Percentiles rank a stretch among this genome's conserved stretches.
Conservation (phyloP, 345 rosid species). For the Isatis tinctoria region DNA sequence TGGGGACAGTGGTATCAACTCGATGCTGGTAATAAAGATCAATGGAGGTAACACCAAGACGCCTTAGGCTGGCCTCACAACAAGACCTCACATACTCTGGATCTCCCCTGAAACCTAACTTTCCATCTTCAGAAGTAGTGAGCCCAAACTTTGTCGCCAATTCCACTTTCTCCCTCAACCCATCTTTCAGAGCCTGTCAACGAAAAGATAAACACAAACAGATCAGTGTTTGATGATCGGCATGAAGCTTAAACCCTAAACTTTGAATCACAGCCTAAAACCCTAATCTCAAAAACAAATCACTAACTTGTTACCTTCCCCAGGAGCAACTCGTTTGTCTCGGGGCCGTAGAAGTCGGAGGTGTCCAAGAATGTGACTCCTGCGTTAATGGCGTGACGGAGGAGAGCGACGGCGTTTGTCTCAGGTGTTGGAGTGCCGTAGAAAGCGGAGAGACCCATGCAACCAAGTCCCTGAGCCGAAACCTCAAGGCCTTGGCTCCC, state of each 20-base stretch:
- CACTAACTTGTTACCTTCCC: constrained; percentile 8
- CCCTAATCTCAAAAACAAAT: neutral
- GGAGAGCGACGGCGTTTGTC: constrained; percentile 25
- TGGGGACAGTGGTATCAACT: constrained; percentile 48
- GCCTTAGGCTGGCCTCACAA: constrained; percentile 57
- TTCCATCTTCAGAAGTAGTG: constrained; percentile 15
- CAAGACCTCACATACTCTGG: constrained; percentile 51
- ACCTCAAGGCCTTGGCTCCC: constrained; percentile 34
- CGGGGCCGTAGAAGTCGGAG: constrained; percentile 38
- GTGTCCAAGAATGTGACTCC: constrained; percentile 46
- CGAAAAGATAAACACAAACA: neutral
- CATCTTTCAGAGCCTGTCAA: constrained; percentile 49
- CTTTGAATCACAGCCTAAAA: neutral
- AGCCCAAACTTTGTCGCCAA: constrained; percentile 57
- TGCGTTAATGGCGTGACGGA: constrained; percentile 34
- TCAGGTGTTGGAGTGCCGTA: constrained; percentile 36
- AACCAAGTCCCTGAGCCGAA: constrained; percentile 45
- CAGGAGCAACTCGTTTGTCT: constrained; percentile 40
- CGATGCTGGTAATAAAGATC: constrained; percentile 71
- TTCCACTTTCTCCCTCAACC: constrained; percentile 44
- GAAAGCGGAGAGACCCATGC: constrained; percentile 34
- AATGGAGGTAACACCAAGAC: constrained; percentile 44
- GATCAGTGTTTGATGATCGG: neutral
- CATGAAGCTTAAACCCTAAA: neutral
- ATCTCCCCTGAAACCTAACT: constrained; percentile 36